phyloP scores from a whole-genome alignment of 1,284 basidiomycete genomes.

The Moesziomyces globuligerus region DNA sequence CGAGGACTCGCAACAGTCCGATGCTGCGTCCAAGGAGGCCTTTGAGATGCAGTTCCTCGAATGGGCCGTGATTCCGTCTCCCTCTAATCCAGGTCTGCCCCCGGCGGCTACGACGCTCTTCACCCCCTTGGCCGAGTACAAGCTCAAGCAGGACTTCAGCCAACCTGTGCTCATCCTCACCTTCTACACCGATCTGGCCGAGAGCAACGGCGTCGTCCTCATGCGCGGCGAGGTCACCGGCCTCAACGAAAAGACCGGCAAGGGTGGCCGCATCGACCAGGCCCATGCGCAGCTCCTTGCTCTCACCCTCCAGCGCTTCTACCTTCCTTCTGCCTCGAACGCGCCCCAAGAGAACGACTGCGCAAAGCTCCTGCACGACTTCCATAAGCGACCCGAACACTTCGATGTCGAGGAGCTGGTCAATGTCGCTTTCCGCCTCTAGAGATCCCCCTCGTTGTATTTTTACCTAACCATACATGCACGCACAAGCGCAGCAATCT shows the following conservation, averaged over 20 bases:
- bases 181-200: conserved; percentile 87
- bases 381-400: conserved; percentile 52
- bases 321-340: conserved; percentile 35
- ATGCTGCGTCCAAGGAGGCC: conserved; percentile 34
- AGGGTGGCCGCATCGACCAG: conserved; percentile 71
- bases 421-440: conserved; percentile 46
- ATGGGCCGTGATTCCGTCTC: conserved; percentile 56
- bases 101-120: conserved; percentile 74
- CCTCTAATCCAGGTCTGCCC: conserved; percentile 13
- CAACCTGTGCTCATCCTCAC: conserved; percentile 91
- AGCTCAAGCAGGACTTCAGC: conserved; percentile 83
- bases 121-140: conserved; percentile 94
- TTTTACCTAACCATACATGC: too few relatives aligned
- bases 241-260: conserved; percentile 54
- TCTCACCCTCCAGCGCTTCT: conserved; percentile 63
- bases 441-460: background rate
- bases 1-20: conserved; percentile 13
- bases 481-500: too few relatives aligned
- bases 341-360: conserved; percentile 32
- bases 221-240: conserved; percentile 92
- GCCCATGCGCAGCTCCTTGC: conserved; percentile 61
- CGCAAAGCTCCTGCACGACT: conserved; percentile 50
- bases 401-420: conserved; percentile 60
- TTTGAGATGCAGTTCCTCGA: conserved; percentile 65
- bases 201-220: conserved; percentile 83